These are phyloP conservation scores for Xylaria curta DNA, from an alignment of 495 filamentous ascomycete species.

Conservation along the genomic window DNA sequence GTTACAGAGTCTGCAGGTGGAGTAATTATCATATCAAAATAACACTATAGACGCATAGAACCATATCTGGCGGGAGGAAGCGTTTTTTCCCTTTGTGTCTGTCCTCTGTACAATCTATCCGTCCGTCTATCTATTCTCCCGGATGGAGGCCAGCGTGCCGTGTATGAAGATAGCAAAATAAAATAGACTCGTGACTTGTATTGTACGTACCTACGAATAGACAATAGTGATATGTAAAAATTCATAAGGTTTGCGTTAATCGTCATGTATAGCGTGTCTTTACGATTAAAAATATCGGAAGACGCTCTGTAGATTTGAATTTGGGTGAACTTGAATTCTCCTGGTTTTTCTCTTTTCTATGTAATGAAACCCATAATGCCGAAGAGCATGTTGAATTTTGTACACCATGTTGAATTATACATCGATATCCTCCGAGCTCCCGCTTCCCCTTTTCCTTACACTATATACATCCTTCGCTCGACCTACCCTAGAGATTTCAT, in stretches of 20 bases:
- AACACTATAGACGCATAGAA: constrained; percentile 27
- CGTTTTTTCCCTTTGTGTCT: constrained; percentile 18
- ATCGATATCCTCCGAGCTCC: background rate
- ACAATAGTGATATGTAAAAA: no score
- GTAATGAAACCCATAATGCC: background rate
- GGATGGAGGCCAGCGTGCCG: constrained; percentile 3
- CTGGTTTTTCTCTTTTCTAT: background rate
- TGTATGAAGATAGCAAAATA: constrained; percentile 29
- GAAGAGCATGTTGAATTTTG: constrained; percentile 7
- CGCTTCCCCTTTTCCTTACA: background rate
- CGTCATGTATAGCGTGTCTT: no score
- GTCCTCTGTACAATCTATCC: constrained; percentile 23
- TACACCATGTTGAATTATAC: constrained; percentile 13
- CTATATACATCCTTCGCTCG: background rate
- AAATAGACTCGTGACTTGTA: constrained; percentile 16
- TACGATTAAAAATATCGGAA: no score
- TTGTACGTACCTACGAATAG: background rate
- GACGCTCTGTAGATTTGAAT: no score
- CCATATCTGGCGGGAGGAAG: background rate
- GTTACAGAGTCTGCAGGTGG: constrained; percentile 64
- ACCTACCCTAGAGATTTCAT: no score
- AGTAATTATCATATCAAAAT: constrained; percentile 40
- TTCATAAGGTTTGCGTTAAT: no score
- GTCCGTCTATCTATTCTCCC: background rate
- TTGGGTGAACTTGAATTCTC: background rate